phyloP scores from a whole-genome alignment of 2,329 filamentous ascomycete species.

The Penicillium capsulatum region DNA sequence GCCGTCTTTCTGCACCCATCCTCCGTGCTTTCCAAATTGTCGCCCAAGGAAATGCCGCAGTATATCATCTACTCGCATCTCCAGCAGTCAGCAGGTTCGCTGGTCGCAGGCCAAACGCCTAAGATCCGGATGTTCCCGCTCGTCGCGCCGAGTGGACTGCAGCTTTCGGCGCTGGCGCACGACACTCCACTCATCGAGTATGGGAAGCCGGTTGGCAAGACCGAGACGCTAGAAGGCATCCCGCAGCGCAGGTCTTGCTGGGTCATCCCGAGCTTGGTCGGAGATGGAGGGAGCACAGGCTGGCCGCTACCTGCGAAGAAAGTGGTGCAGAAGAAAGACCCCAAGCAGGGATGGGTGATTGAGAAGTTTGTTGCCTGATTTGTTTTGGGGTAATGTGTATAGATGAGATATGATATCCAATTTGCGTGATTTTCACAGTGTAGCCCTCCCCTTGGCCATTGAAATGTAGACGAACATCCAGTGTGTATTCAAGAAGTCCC shows the following conservation, averaged over 20 bases:
- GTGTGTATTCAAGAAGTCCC: too few species aligned
- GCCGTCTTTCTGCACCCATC: slow-evolving; percentile 85
- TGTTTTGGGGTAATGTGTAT: slow-evolving; percentile 16
- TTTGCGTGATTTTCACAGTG: background rate
- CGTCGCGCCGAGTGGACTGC: slow-evolving; percentile 69
- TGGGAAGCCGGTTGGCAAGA: slow-evolving; percentile 87
- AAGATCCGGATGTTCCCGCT: slow-evolving; percentile 86
- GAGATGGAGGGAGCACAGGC: slow-evolving; percentile 62
- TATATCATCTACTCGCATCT: slow-evolving; percentile 87
- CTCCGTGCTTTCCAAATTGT: slow-evolving; percentile 69
- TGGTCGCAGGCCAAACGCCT: slow-evolving; percentile 54
- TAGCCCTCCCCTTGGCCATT: too few species aligned
- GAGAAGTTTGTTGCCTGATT: slow-evolving; percentile 47
- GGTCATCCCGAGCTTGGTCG: slow-evolving; percentile 74
- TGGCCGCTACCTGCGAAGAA: slow-evolving; percentile 86
- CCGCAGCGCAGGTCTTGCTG: slow-evolving; percentile 67
- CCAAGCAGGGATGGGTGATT: slow-evolving; percentile 70
- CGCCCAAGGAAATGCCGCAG: slow-evolving; percentile 69
- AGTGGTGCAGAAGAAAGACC: slow-evolving; percentile 72
- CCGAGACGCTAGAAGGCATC: slow-evolving; percentile 49
- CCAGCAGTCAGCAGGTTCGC: slow-evolving; percentile 60
- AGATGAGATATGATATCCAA: slow-evolving; percentile 24
- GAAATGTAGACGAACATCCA: too few species aligned
- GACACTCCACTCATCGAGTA: slow-evolving; percentile 79
- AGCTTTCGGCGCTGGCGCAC: slow-evolving; percentile 73